phyloP scores from a whole-genome alignment of 192 early-diverging fungal species.

The Coemansia sp. region DNA sequence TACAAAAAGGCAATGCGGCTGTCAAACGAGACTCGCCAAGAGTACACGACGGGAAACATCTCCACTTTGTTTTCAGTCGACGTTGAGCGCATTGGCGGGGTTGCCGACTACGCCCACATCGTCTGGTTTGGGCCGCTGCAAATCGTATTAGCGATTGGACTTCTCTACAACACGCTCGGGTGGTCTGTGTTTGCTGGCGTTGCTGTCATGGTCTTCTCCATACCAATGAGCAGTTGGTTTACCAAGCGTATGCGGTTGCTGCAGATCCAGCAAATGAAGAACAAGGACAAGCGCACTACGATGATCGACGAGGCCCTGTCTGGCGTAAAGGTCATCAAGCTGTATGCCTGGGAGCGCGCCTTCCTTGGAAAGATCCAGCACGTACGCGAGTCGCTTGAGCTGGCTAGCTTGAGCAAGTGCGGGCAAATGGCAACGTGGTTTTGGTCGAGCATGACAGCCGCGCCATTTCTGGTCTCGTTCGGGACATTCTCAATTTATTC shows the following conservation, averaged over 20 bases:
- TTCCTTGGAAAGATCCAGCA: constrained; percentile 67
- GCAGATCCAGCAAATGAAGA: constrained; percentile 82
- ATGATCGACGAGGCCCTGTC: constrained; percentile 86
- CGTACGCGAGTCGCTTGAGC: constrained; percentile 78
- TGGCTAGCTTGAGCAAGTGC: constrained; percentile 75
- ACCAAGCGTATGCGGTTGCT: constrained; percentile 67
- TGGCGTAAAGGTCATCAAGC: constrained; percentile 94
- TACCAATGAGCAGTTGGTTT: constrained; percentile 75
- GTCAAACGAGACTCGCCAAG: constrained; percentile 76
- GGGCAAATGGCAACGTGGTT: constrained; percentile 68
- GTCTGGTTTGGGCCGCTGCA: constrained; percentile 80
- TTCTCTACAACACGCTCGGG: constrained; percentile 83
- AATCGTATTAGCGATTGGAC: constrained; percentile 70
- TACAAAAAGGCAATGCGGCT: constrained; percentile 85
- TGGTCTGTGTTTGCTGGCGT: constrained; percentile 86
- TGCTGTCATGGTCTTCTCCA: constrained; percentile 75
- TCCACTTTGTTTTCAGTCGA: constrained; percentile 70
- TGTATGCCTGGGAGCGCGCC: constrained; percentile 92
- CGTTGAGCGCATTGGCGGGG: constrained; percentile 64
- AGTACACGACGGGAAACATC: constrained; percentile 82
- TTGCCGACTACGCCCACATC: constrained; percentile 74
- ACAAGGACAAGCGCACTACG: constrained; percentile 76
- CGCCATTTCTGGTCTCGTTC: constrained; percentile 89
- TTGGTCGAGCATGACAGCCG: constrained; percentile 77
- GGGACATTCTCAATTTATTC: constrained; percentile 80